Evolutionary conservation across 129 eudicot species (phyloP), one percentile per base, ranked within the genome.

Genomic region (Mikania micrantha): DNA sequence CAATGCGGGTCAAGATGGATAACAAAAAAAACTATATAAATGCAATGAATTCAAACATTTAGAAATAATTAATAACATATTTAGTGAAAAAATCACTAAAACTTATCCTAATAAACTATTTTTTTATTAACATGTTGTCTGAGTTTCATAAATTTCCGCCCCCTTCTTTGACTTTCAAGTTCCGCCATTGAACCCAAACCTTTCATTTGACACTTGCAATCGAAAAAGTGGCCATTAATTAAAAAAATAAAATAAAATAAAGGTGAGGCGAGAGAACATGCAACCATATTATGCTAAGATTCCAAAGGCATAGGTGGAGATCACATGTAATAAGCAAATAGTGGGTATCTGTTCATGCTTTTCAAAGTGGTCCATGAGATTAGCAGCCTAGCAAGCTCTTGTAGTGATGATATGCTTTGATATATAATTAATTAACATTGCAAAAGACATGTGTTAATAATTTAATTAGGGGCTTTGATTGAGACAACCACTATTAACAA

Each of bases 201-300:
- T 17, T 44, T 71, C 29, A 20, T 4, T 41, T 40, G 9, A 39
- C 56, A 57, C 66, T 54, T 13, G 63, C 50, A 8, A 70, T 25
- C 36, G 21, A 36, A 69, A 71, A 71, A 71, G 67, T 41, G 59
- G 42, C 20, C 17, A 41, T 28, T 35, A 42, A 5, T n/a, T n/a
- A n/a, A n/a, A n/a, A n/a, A n/a, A n/a, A n/a, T n/a, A n/a, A n/a
- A n/a, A n/a, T n/a, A n/a, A n/a, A n/a, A n/a, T n/a, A 58, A 70
- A 70, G 67, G 41, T 41, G 44, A 71, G 67, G 31, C 17, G 9
- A 42, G 75, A 40, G 75, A 71, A 71, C 75, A 58, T 71, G 75
- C 75, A 41, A 71, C 47, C 75, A 68, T 68, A 67, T 67, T 34
- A 67, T 67, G 73, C 29, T 54, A 58, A 70, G 67, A 70, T 70